Conservation (phyloP, 345 rosid genomes). For the Populus deltoides region DNA sequence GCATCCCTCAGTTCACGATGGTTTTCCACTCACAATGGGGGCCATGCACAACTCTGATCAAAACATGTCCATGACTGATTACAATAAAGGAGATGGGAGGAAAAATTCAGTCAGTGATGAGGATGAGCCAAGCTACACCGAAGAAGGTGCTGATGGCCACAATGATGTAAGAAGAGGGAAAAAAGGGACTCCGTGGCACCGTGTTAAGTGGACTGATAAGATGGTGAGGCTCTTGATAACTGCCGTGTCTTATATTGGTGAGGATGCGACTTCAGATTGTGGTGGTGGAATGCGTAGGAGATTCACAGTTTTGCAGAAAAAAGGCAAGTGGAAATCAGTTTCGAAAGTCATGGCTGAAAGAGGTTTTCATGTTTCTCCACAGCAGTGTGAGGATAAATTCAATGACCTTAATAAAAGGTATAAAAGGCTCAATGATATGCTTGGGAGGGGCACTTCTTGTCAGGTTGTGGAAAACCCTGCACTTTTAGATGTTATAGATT, state of each 20-base stretch:
- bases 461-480: slow-evolving; percentile 85
- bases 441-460: slow-evolving; percentile 91
- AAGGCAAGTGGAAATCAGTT: slow-evolving; percentile 89
- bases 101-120: slow-evolving; percentile 73
- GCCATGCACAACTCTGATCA: slow-evolving; percentile 60
- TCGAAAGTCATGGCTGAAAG: slow-evolving; percentile 90
- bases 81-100: slow-evolving; percentile 53
- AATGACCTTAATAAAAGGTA: slow-evolving; percentile 91
- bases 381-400: slow-evolving; percentile 95
- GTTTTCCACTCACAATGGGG: slow-evolving; percentile 72
- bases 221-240: slow-evolving; percentile 91
- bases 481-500: slow-evolving; percentile 69
- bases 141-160: slow-evolving; percentile 62
- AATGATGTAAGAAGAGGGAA: slow-evolving; percentile 48
- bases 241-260: slow-evolving; percentile 81
- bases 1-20: slow-evolving; percentile 48
- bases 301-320: slow-evolving; percentile 72
- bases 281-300: slow-evolving; percentile 58
- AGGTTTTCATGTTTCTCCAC: slow-evolving; percentile 80
- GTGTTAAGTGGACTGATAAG: slow-evolving; percentile 94
- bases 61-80: slow-evolving; percentile 39
- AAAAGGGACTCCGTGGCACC: slow-evolving; percentile 82
- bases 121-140: slow-evolving; percentile 74
- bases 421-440: slow-evolving; percentile 88
- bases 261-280: slow-evolving; percentile 55